A percentile compares a stretch with the other conserved stretches of the same genome.
These are phyloP conservation scores for Rauvolfia tetraphylla DNA, from an alignment of 257 asterid genomes.

Conservation along the genomic window DNA sequence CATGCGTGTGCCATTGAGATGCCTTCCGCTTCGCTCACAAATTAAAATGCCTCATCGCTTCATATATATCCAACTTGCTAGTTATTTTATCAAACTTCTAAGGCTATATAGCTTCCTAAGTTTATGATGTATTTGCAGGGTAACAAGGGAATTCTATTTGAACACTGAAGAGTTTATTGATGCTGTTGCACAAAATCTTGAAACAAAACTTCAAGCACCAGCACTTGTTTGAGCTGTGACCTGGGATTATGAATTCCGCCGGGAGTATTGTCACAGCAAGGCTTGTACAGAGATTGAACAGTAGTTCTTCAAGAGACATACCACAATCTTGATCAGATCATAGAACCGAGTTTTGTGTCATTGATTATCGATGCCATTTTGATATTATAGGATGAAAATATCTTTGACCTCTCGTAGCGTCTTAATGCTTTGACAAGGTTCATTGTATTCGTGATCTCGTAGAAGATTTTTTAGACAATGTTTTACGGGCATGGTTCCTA, in stretches of 20 bases:
- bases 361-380: not conserved
- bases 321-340: not conserved
- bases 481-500: not conserved
- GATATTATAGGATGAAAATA: not conserved
- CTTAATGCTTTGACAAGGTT: not conserved
- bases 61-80: not conserved
- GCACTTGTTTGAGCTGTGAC: conserved; percentile 26
- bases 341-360: not conserved
- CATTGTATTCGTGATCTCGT: not conserved
- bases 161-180: conserved; percentile 76
- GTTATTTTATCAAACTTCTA: not conserved
- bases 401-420: not conserved
- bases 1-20: not conserved
- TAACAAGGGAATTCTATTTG: conserved; percentile 67
- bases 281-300: not conserved
- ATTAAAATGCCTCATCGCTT: not conserved
- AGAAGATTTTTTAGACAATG: not conserved
- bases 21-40: not conserved
- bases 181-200: conserved; percentile 65
- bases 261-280: not conserved
- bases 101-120: conserved; percentile 16
- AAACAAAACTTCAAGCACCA: conserved; percentile 38
- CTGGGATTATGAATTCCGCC: not conserved
- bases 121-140: conserved; percentile 45
- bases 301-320: not conserved